A percentile compares a stretch with the other conserved stretches of the same genome.
Evolutionary conservation across 1,284 basidiomycete genomes (phyloP).

Genomic region (Puccinia polysora): DNA sequence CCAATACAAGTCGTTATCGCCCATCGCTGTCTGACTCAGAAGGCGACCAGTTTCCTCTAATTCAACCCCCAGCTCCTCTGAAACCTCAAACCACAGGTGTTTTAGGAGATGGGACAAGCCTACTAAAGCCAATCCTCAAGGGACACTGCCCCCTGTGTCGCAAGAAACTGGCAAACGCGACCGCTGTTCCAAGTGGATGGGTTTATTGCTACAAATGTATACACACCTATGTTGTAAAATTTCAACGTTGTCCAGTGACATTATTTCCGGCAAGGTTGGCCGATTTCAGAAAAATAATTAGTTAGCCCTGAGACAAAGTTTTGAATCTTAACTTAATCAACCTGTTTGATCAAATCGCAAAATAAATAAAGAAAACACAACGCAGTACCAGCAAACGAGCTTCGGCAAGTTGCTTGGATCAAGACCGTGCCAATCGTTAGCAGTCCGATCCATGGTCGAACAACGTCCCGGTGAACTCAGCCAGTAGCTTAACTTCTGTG

Average conservation of each 20-base stretch:
- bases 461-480: no score
- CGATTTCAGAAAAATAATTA: no score
- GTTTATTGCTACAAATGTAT: slow-evolving; percentile 95
- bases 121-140: slow-evolving; percentile 62
- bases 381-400: slow-evolving; percentile 72
- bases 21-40: slow-evolving; percentile 55
- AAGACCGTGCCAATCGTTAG: not conserved
- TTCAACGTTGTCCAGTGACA: no score
- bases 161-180: slow-evolving; percentile 73
- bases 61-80: slow-evolving; percentile 70
- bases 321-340: no score
- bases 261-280: no score
- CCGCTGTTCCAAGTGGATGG: slow-evolving; percentile 86
- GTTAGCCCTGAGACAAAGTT: no score
- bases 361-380: no score
- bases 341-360: no score
- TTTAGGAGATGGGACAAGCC: slow-evolving; percentile 46
- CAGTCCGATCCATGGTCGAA: no score
- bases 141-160: slow-evolving; percentile 79
- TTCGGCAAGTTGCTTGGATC: slow-evolving; percentile 80
- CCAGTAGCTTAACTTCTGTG: no score
- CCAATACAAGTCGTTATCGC: slow-evolving; percentile 56
- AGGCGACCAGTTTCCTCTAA: slow-evolving; percentile 47
- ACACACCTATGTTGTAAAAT: no score
- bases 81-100: slow-evolving; percentile 66